Evolutionary conservation across 805 yeast genomes (phyloP), one percentile per base, ranked within the genome.

Genomic region (Lipomyces orientalis): DNA sequence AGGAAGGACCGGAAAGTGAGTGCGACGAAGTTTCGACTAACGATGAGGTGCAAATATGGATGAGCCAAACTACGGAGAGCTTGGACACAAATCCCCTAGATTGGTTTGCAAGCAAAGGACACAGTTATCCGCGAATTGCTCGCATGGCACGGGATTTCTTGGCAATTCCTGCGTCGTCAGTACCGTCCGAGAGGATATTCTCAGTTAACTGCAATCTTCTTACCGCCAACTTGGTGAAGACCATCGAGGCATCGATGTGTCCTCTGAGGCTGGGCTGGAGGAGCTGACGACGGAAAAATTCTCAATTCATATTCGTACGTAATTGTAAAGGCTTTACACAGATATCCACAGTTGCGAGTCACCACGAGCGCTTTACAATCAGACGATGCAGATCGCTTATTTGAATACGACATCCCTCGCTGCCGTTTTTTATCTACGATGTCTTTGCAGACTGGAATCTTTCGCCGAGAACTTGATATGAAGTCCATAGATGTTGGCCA

Each of bases 1-100:
- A 49, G 54, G 54, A 49, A n/a, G 54, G 25, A 49, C 54, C 54
- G 54, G 54, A 10, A 49, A 22, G 54, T 49, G 54, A 49, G 54
- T 9, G 29, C 22, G 6, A 8, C 29, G 54, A 49, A 49, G 54
- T 49, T 22, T 49, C 22, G 54, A 4, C 7, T 5, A 49, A 49
- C 22, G 54, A 49, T 22, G 54, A 49, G 54, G 54, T 49, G 4
- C 54, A 49, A 2, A 8, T 2, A 19, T 49, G 54, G 22, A 49
- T 49, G 54, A 49, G 10, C 54, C 54, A 49, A 49, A 49, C 22
- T 8, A 51, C 54, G 29, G 8, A 51, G 25, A 51, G 29, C 54
- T 16, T 51, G 1, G 54, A 51, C 54, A 51, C 54, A 51, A 51
- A n/a, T n/a, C n/a, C n/a, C n/a, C n/a, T n/a, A n/a, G n/a, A n/a